These are phyloP conservation scores for Amanita pallidorosea DNA, from an alignment of 768 basidiomycete species.

Conservation along the genomic window DNA sequence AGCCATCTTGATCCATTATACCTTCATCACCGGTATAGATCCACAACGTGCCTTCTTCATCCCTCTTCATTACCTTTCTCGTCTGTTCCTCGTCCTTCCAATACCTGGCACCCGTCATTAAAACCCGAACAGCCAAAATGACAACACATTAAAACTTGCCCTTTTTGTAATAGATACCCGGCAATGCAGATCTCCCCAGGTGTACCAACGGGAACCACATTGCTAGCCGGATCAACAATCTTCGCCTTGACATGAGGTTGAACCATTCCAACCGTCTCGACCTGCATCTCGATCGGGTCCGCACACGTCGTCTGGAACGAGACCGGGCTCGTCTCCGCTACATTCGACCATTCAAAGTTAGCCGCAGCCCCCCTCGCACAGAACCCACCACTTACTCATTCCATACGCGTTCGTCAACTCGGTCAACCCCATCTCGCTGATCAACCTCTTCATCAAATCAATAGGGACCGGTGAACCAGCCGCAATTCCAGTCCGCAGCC, in stretches of 20 bases:
- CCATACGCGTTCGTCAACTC: conserved; percentile 77
- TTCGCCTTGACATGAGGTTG: conserved; percentile 75
- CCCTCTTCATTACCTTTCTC: conserved; percentile 38
- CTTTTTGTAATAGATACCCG: conserved; percentile 74
- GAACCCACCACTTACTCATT: conserved; percentile 78
- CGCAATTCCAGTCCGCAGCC: conserved; percentile 65
- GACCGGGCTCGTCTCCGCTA: conserved; percentile 47
- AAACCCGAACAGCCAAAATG: neutral
- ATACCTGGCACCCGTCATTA: conserved; percentile 36
- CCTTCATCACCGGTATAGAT: conserved; percentile 81
- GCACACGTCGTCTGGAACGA: conserved; percentile 69
- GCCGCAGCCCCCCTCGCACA: neutral
- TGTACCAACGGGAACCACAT: conserved; percentile 57
- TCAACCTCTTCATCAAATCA: conserved; percentile 66
- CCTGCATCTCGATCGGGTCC: conserved; percentile 63
- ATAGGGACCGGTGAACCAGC: conserved; percentile 75
- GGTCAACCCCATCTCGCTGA: conserved; percentile 50
- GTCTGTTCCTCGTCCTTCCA: conserved; percentile 72
- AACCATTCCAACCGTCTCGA: conserved; percentile 73
- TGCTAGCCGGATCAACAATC: conserved; percentile 45
- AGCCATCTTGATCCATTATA: conserved; percentile 74
- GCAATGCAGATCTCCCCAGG: conserved; percentile 68
- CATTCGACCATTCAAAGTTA: neutral
- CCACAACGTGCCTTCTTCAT: conserved; percentile 53
- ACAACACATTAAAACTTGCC: conserved; percentile 27